A percentile compares a stretch with the other conserved stretches of the same genome.
phyloP scores from a whole-genome alignment of 495 filamentous ascomycete species.

The Penicillium paxilli region DNA sequence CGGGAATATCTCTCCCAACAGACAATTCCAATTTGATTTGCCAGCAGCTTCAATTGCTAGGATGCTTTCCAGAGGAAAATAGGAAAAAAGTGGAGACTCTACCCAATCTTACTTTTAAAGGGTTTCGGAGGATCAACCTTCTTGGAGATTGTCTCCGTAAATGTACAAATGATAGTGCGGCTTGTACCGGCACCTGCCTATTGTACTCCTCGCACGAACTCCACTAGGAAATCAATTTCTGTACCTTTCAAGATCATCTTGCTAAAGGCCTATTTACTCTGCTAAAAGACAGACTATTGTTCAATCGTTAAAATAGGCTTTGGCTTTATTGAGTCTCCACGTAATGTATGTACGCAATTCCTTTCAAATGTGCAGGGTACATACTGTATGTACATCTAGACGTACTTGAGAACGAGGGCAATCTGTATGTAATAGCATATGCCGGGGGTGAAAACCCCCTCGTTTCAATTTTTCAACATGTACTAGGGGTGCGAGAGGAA shows the following conservation, averaged over 20 bases:
- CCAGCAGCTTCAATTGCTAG: background rate
- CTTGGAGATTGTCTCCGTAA: conserved; percentile 17
- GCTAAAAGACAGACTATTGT: background rate
- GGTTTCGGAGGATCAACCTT: conserved; percentile 25
- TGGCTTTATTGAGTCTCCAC: background rate
- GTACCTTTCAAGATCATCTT: too few species aligned
- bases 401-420: background rate
- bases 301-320: background rate
- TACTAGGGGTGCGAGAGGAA: background rate
- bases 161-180: conserved; percentile 4
- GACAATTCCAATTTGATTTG: conserved; percentile 1
- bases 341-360: background rate
- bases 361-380: background rate
- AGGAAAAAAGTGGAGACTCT: conserved; percentile 12
- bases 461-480: background rate
- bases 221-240: background rate
- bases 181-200: conserved; percentile 4
- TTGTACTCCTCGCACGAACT: background rate
- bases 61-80: background rate
- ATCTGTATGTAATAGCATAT: background rate
- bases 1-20: background rate
- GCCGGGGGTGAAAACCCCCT: background rate
- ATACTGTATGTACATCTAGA: background rate
- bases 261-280: too few species aligned
- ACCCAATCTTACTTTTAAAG: conserved; percentile 2